These are phyloP conservation scores for Tricladium varicosporioides DNA, from an alignment of 2,329 filamentous ascomycete genomes.

Conservation along the genomic window DNA sequence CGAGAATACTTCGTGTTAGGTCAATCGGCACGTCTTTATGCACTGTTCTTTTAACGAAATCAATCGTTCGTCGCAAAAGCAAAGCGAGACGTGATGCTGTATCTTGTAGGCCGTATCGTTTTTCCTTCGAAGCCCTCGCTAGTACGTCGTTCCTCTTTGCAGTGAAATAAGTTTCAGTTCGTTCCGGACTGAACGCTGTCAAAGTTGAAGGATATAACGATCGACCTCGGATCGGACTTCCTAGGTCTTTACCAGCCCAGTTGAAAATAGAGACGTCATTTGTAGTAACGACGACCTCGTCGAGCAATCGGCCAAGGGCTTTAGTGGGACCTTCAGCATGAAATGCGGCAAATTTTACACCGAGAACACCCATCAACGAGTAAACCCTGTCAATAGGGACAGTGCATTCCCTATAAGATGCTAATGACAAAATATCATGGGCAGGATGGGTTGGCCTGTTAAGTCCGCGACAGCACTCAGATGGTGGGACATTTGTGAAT, in stretches of 20 bases:
- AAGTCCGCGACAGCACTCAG: conserved; percentile 11
- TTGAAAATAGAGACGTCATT: conserved; percentile 38
- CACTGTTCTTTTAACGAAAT: conserved; percentile 27
- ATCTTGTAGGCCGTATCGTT: conserved; percentile 27
- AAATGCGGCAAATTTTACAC: conserved; percentile 34
- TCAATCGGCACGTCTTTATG: conserved; percentile 26
- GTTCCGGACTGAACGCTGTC: conserved; percentile 27
- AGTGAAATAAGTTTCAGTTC: conserved; percentile 13
- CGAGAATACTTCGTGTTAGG: conserved; percentile 29
- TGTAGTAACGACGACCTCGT: conserved; percentile 32
- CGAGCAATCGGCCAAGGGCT: conserved; percentile 33
- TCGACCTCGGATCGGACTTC: conserved; percentile 33
- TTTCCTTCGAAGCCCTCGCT: conserved; percentile 24
- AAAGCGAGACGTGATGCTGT: conserved; percentile 28
- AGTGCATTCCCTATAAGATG: conserved; percentile 28
- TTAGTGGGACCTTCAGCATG: conserved; percentile 34
- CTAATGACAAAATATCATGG: conserved; percentile 28
- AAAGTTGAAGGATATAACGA: conserved; percentile 35
- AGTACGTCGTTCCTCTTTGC: conserved; percentile 25
- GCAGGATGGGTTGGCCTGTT: conserved; percentile 27
- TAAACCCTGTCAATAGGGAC: conserved; percentile 33
- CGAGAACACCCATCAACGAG: conserved; percentile 36
- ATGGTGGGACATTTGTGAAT: conserved; percentile 7
- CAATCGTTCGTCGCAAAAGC: conserved; percentile 28
- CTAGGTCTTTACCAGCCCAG: conserved; percentile 34